Conservation (phyloP, 352 stramenopile genomes). For the Phytopythium kandeliae region DNA sequence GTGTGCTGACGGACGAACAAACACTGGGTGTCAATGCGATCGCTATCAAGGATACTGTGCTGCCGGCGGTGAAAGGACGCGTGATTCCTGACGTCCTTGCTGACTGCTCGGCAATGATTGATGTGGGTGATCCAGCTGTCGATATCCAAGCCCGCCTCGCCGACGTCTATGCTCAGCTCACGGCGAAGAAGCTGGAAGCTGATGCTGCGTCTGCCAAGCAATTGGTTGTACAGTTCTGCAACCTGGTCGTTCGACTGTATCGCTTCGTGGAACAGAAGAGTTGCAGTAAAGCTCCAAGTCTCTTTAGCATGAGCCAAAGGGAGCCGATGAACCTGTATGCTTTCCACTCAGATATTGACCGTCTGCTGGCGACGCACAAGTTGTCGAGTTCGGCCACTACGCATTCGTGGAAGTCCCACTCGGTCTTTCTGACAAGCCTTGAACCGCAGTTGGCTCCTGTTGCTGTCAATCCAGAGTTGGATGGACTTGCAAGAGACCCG, state of each 20-base stretch:
- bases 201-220: background rate
- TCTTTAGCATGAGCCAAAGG: background rate
- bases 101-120: too few relatives aligned
- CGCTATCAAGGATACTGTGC: too few relatives aligned
- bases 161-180: too few relatives aligned
- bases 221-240: background rate
- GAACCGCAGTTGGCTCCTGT: too few relatives aligned
- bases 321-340: background rate
- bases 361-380: background rate
- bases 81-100: too few relatives aligned
- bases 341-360: background rate
- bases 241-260: background rate
- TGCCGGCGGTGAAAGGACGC: too few relatives aligned
- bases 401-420: background rate
- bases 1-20: too few relatives aligned
- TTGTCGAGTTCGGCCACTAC: background rate
- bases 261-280: background rate
- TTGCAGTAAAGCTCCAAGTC: background rate
- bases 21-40: too few relatives aligned
- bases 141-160: too few relatives aligned
- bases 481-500: too few relatives aligned
- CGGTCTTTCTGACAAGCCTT: too few relatives aligned
- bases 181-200: background rate
- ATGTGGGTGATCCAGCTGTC: too few relatives aligned
- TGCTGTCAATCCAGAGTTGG: background rate